Evolutionary conservation across 257 asterid species (phyloP).

Genomic region (Nicotiana attenuata): DNA sequence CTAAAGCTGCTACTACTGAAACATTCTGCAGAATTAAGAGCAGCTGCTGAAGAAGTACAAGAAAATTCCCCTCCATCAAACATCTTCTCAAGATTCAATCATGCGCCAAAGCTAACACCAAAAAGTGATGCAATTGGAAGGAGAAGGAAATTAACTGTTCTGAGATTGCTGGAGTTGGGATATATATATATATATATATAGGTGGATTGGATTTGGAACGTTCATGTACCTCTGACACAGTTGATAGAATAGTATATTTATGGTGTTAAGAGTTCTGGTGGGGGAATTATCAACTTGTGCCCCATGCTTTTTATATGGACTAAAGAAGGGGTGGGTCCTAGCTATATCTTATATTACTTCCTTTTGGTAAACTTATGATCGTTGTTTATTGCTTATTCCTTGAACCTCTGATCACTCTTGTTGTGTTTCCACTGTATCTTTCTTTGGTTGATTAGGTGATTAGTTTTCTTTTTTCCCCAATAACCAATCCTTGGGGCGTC

Average conservation of each 20-base stretch:
- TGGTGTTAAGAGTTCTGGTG: not conserved
- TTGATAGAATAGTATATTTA: not conserved
- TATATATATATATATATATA: not conserved
- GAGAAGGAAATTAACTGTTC: no score
- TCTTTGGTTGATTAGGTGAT: not conserved
- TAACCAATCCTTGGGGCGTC: not conserved
- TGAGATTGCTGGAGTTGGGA: not conserved
- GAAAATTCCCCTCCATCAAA: conserved; percentile 20
- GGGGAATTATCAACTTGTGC: not conserved
- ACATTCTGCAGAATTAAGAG: conserved; percentile 13
- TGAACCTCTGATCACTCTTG: not conserved
- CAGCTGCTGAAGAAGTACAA: conserved; percentile 15
- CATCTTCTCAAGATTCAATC: conserved; percentile 7
- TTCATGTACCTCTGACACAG: not conserved
- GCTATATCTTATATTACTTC: not conserved
- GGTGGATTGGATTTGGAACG: not conserved
- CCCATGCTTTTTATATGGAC: not conserved
- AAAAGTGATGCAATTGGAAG: not conserved
- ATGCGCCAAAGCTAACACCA: not conserved
- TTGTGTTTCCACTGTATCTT: not conserved
- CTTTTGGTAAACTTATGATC: not conserved
- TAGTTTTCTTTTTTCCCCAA: not conserved
- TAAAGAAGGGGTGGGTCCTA: not conserved
- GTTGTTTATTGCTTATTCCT: not conserved
- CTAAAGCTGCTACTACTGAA: not conserved